Evolutionary conservation across 2,329 filamentous ascomycete species (phyloP).

Genomic region (Pleurostoma richardsiae): DNA sequence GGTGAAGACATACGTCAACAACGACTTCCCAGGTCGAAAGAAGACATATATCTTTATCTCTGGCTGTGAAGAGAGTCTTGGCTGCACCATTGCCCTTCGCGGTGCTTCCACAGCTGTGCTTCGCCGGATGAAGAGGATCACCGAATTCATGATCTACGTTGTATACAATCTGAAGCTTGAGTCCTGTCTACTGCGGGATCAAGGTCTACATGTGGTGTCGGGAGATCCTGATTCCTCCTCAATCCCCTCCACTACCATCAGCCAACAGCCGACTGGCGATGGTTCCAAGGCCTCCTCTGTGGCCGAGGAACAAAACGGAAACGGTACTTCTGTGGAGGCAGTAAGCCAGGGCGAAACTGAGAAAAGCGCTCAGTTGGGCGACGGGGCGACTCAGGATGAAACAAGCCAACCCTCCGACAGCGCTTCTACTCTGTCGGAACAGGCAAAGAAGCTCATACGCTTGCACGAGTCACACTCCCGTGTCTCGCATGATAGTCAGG

Average conservation of each 20-base stretch:
- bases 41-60: slow-evolving; percentile 97
- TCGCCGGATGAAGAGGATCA: slow-evolving; percentile 81
- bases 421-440: slow-evolving; percentile 7
- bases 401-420: slow-evolving; percentile 11
- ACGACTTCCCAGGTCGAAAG: slow-evolving; percentile 65
- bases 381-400: slow-evolving; percentile 10
- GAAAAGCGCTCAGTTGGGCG: slow-evolving; percentile 5
- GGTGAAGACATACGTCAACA: slow-evolving; percentile 89
- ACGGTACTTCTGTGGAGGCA: not conserved
- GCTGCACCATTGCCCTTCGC: slow-evolving; percentile 88
- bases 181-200: slow-evolving; percentile 88
- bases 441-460: slow-evolving; percentile 22
- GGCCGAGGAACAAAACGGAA: slow-evolving; percentile 3
- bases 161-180: slow-evolving; percentile 97
- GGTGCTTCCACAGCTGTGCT: slow-evolving; percentile 70
- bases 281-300: slow-evolving; percentile 23
- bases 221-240: slow-evolving; percentile 63
- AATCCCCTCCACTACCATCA: slow-evolving; percentile 42
- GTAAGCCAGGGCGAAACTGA: slow-evolving; percentile 11
- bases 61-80: slow-evolving; percentile 82
- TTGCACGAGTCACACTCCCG: slow-evolving; percentile 35
- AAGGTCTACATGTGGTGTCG: slow-evolving; percentile 44
- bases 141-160: slow-evolving; percentile 98
- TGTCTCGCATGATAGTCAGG: slow-evolving; percentile 41
- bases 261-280: slow-evolving; percentile 27